Percentiles rank a stretch among this genome's conserved stretches.
phyloP scores from a whole-genome alignment of 2,329 filamentous ascomycete species.

The Talaromyces sp. region DNA sequence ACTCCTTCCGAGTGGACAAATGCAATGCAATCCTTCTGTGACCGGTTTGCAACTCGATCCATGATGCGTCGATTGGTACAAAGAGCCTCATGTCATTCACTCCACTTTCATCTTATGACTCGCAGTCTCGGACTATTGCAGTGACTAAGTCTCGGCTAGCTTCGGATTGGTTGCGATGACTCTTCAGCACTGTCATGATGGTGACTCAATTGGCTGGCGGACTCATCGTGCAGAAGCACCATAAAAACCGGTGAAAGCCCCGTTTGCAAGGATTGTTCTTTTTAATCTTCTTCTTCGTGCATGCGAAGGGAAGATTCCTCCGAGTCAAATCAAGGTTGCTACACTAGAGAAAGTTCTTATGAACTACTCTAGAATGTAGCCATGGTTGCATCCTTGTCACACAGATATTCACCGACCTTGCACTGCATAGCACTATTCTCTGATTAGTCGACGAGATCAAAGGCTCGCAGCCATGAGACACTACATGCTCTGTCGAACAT shows the following conservation, averaged over 20 bases:
- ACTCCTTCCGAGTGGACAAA: not conserved
- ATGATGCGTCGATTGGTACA: not conserved
- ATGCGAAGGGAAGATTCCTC: not conserved
- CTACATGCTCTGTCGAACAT: not conserved
- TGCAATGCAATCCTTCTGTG: too few species aligned
- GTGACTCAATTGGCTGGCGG: not conserved
- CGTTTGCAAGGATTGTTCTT: not conserved
- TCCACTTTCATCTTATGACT: not conserved
- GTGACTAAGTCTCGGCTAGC: not conserved
- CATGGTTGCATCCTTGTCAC: not conserved
- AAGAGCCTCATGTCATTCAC: not conserved
- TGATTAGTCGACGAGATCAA: not conserved
- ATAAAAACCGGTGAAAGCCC: constrained; percentile 2
- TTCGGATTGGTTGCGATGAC: not conserved
- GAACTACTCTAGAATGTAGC: not conserved
- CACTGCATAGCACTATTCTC: not conserved
- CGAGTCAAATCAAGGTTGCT: not conserved
- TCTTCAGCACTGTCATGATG: not conserved
- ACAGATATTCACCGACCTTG: not conserved
- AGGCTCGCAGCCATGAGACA: not conserved
- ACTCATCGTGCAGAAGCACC: not conserved
- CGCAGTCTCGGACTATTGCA: not conserved
- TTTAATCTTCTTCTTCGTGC: not conserved
- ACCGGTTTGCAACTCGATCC: not conserved
- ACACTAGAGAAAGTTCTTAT: not conserved